Evolutionary conservation across 2,329 filamentous ascomycete species (phyloP), one percentile per base, ranked within the genome.

Genomic region (Ophiostoma sp.): DNA sequence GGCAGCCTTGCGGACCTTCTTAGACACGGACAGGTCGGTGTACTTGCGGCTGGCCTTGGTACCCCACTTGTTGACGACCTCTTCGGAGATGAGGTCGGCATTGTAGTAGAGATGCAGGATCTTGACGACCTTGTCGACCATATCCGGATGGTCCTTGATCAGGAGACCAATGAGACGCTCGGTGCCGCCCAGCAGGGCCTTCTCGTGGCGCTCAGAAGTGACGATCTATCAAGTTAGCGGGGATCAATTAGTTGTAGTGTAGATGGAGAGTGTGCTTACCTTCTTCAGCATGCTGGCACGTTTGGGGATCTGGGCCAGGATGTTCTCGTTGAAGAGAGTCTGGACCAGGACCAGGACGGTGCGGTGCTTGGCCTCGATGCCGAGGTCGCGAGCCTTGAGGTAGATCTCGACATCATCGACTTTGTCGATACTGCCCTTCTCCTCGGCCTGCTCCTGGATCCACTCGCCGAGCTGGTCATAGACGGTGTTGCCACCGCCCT

Each of bases 41-140:
- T 98, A 98, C 87, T 98, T 98, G 91, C 97, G 98, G 89, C 94
- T 97, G 74, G 95, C 94, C 88, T 96, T 97, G 81, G 89, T 88
- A 77, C 95, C 95, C 95, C 96, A 99, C 78, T 92, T 91, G 83
- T 91, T 93, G 81, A 97, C 90, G 19, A 94, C 89, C 76, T 97
- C 95, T 85, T 99, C 96, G 70, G 88, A 90, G 79, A 97, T 86
- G 72, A 99, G 88, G 78, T 99, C 96, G 79, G 94, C 88, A 84
- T 98, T 90, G 84, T 98, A 99, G 85, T 95, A 92, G 79, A 92
- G 88, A 82, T 97, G 89, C 76, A 99, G 88, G 79, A 99, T 93
- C 82, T 93, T 94, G 76, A 94, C 92, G 75, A 98, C 88, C 81
- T 93, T 85, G 85, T 80, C 89, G 82, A 82, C 89, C 79, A 98